Percentiles rank a stretch among this genome's conserved stretches.
phyloP scores from a whole-genome alignment of 139 green algal genomes.

The Gonium pectorale region DNA sequence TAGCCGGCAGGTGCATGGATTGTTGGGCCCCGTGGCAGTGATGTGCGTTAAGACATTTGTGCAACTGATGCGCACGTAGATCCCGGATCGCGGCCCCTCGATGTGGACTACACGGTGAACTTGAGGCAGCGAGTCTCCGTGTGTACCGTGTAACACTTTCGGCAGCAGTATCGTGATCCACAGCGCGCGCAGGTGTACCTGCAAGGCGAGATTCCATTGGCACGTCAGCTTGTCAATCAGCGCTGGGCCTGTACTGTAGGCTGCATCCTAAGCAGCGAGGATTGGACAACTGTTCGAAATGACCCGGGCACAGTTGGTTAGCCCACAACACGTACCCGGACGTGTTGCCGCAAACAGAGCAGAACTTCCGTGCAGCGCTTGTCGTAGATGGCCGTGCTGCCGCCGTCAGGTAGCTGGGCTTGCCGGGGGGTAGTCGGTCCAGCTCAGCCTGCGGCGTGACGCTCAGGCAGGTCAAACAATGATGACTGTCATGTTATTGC shows the following conservation, averaged over 20 bases:
- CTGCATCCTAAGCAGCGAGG: no score
- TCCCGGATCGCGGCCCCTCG: no score
- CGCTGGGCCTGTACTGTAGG: no score
- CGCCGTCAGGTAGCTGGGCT: conserved; percentile 77
- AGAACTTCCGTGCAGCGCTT: conserved; percentile 74
- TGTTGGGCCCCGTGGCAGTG: no score
- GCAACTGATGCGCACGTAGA: no score
- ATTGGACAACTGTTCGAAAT: no score
- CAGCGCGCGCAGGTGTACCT: conserved; percentile 88
- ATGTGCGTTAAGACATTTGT: no score
- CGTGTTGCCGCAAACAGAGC: conserved; percentile 74
- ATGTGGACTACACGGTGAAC: conserved; percentile 67
- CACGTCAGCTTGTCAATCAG: no score
- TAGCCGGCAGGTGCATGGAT: no score
- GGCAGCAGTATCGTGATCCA: conserved; percentile 80
- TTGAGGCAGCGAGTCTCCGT: conserved; percentile 90
- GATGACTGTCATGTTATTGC: no score
- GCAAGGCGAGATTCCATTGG: not conserved
- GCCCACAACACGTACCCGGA: conserved; percentile 56
- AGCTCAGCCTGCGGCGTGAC: conserved; percentile 62
- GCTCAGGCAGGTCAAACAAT: no score
- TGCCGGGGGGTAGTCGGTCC: conserved; percentile 54
- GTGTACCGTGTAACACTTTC: conserved; percentile 79
- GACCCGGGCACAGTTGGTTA: no score
- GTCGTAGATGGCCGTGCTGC: conserved; percentile 60